Percentiles rank a stretch among this genome's conserved stretches.
These are phyloP conservation scores for Gossypium arboreum DNA, from an alignment of 345 rosid genomes.

Conservation along the genomic window DNA sequence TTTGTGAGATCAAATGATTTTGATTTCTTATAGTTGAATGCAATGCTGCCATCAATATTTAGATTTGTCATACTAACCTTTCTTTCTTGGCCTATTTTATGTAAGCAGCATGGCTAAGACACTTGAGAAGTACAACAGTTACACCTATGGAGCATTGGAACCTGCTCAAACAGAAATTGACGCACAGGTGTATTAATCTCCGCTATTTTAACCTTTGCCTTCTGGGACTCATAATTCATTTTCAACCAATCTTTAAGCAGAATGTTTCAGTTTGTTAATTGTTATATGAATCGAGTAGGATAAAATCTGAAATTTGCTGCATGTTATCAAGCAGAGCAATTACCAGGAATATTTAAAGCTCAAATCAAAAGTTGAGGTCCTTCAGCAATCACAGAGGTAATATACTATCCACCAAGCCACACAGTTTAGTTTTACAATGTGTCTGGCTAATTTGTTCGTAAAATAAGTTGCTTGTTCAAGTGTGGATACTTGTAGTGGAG, in stretches of 20 bases:
- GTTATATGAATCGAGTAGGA: too few species aligned
- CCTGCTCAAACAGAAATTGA: conserved; percentile 42
- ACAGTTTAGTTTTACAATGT: neutral
- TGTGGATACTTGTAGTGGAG: neutral
- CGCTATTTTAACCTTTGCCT: neutral
- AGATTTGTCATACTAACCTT: neutral
- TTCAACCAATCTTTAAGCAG: neutral
- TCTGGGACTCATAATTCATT: neutral
- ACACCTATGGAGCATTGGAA: conserved; percentile 45
- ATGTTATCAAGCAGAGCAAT: conserved; percentile 33
- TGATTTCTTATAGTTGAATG: too few species aligned
- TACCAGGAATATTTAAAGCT: conserved; percentile 70
- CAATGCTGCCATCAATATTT: too few species aligned
- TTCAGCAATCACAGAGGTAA: conserved; percentile 73
- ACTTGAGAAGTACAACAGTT: conserved; percentile 59
- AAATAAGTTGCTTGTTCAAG: neutral
- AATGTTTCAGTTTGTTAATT: too few species aligned
- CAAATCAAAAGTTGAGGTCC: conserved; percentile 51
- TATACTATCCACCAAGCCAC: neutral
- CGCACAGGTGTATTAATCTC: conserved; percentile 37
- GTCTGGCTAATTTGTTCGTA: neutral
- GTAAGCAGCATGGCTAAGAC: conserved; percentile 48
- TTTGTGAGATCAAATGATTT: neutral
- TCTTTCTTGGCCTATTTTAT: neutral
- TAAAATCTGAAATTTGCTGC: neutral